Percentiles rank a stretch among this genome's conserved stretches.
Evolutionary conservation across 495 filamentous ascomycete species (phyloP).

Genomic region (Patellaria atrata): DNA sequence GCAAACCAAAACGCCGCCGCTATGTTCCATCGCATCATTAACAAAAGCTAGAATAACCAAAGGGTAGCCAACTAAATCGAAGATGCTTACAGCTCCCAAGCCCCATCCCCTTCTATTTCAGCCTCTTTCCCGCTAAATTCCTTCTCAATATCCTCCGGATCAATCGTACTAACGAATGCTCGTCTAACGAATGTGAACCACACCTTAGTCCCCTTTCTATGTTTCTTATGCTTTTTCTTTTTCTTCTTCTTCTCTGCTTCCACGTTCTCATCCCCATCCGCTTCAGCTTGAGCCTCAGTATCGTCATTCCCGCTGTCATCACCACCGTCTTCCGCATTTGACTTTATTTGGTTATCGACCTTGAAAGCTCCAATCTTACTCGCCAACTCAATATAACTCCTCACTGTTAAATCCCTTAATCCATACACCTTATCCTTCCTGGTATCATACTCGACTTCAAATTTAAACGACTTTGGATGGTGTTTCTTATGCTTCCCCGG

Average conservation of each 20-base stretch:
- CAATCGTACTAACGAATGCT: constrained; percentile 64
- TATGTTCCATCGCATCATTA: no score
- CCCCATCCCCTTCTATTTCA: no score
- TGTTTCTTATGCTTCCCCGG: constrained; percentile 32
- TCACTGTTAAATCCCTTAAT: constrained; percentile 73
- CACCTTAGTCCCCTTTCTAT: constrained; percentile 36
- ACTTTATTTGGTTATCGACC: constrained; percentile 18
- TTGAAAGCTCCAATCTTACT: constrained; percentile 49
- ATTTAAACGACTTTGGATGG: constrained; percentile 50
- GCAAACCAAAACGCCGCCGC: no score
- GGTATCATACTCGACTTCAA: constrained; percentile 77
- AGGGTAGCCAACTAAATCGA: no score
- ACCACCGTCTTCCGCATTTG: neutral
- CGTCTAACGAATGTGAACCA: constrained; percentile 68
- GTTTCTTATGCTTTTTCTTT: constrained; percentile 31
- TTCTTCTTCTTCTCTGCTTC: constrained; percentile 28
- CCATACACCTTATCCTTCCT: constrained; percentile 57
- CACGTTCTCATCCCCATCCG: constrained; percentile 9
- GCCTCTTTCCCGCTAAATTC: no score
- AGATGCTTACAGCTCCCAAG: no score
- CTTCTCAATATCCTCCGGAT: constrained; percentile 39
- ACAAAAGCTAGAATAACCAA: no score
- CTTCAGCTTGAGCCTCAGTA: constrained; percentile 10
- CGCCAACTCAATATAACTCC: constrained; percentile 65
- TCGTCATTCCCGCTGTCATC: constrained; percentile 9